Percentiles rank a stretch among this genome's conserved stretches.
These are phyloP conservation scores for Arachis monticola DNA, from an alignment of 331 rosid genomes.

Conservation along the genomic window DNA sequence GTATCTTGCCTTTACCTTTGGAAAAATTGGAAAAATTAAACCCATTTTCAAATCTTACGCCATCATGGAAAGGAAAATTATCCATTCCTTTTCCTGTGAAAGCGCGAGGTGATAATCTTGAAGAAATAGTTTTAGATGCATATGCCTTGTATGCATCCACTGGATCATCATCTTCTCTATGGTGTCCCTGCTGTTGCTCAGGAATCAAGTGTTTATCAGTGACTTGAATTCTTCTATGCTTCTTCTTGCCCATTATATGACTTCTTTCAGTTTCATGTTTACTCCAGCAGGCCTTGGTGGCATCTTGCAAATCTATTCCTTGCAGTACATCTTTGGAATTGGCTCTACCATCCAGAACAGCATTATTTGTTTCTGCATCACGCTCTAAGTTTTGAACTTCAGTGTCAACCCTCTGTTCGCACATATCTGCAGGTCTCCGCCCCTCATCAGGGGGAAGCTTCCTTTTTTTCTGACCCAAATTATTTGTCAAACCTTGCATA, in stretches of 20 bases:
- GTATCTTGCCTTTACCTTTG: slow-evolving; percentile 68
- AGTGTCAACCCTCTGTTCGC: slow-evolving; percentile 42
- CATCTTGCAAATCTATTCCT: slow-evolving; percentile 48
- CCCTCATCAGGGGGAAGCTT: slow-evolving; percentile 63
- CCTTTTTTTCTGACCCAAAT: slow-evolving; percentile 62
- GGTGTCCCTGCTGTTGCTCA: slow-evolving; percentile 45
- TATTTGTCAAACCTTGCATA: slow-evolving; percentile 52
- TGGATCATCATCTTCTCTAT: slow-evolving; percentile 47
- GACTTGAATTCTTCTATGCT: slow-evolving; percentile 55
- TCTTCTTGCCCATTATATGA: slow-evolving; percentile 59
- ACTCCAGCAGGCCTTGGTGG: slow-evolving; percentile 49
- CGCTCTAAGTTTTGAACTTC: slow-evolving; percentile 48
- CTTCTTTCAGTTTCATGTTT: slow-evolving; percentile 53
- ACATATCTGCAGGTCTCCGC: slow-evolving; percentile 41
- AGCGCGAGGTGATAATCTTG: slow-evolving; percentile 40
- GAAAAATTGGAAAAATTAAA: slow-evolving; percentile 47
- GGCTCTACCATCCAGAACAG: slow-evolving; percentile 39
- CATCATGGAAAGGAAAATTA: slow-evolving; percentile 46
- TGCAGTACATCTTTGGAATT: slow-evolving; percentile 48
- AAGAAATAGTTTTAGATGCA: slow-evolving; percentile 42
- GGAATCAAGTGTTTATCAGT: slow-evolving; percentile 48
- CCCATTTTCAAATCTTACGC: slow-evolving; percentile 53
- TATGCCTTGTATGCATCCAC: slow-evolving; percentile 42
- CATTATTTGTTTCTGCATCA: slow-evolving; percentile 44
- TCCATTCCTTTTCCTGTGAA: slow-evolving; percentile 49